Evolutionary conservation across 2,329 filamentous ascomycete species (phyloP), one percentile per base, ranked within the genome.

Genomic region (Plectosphaerella sp.): DNA sequence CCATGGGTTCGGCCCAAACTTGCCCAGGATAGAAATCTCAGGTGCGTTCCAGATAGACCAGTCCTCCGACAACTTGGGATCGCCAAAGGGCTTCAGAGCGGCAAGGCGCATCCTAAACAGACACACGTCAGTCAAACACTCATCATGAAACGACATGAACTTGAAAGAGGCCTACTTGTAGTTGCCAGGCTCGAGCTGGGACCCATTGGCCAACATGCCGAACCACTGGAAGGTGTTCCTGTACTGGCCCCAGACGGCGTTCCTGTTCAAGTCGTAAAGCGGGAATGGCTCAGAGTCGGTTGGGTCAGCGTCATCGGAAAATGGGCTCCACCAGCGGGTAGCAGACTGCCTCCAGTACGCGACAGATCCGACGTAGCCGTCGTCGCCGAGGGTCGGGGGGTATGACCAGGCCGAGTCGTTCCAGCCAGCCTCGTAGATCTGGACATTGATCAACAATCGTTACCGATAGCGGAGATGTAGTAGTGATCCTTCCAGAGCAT

Each of bases 161-260:
- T 8, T 9, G 8, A 15, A 46, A 24, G 5, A 7, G 9, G 45
- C 48, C 45, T n/a, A 72, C 71, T 65, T 70, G 52, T 74, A 74
- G 35, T 69, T 67, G 2, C 71, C 71, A 4, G 70, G 67, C 7
- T 61, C 58, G 47, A 73, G 72, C 45, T 66, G 64, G 6, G 68
- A 65, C 6, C 70, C 71, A 49, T 73, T 71, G 14, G 70, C 66
- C 11, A 73, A 63, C 49, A 69, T 67, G 3, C 71, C 71, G 36
- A 73, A 70, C 71, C 71, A 74, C 63, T 67, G 71, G 48, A 66
- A 72, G 24, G 60, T 63, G 4, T 59, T 55, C 16, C 48, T 18
- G 46, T 45, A 49, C 22, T 47, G 35, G 20, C 24, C 55, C 45
- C 49, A 53, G 37, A 64, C 64, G 5, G 64, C 64, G 8, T 51